Evolutionary conservation across 1,139 yeast genomes (phyloP), one percentile per base, ranked within the genome.

Genomic region (Debaryomycetaceae sp.): DNA sequence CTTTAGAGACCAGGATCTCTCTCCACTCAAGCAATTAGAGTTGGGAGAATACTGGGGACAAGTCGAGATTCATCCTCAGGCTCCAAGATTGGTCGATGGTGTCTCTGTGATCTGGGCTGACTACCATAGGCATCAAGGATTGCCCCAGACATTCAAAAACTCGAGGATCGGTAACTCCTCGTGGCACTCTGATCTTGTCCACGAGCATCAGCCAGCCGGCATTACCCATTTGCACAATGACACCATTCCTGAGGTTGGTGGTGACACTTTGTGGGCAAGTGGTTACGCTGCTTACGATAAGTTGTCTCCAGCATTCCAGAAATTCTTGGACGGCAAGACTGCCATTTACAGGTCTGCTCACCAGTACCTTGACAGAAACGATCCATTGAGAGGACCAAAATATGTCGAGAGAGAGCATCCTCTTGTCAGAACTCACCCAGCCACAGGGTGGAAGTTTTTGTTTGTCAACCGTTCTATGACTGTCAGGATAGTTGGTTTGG

Each of bases 41-140:
- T 58, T 69, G 41, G 76, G 76, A 27, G 54, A 65, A 33, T 70
- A 69, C 58, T 71, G 68, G 66, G 76, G 76, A 8, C 72, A 68
- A 51, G 69, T 71, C 27, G 76, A 71, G 52, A 63, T 67, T 24
- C 76, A 71, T 49, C 67, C 76, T 20, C 73, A 72, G 53, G 74
- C 63, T 29, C 64, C 68, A 29, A 50, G 65, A 47, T 62, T 62
- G 38, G 37, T 40, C 5, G 34, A 38, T 6, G 85, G 84, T 31
- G 62, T 75, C 34, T 62, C 80, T 23, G 75, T 75, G 6, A 72
- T 80, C 49, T 80, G 84, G 84, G 38, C 42, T 22, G 42, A 40
- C 8, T 34, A 35, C 11, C 27, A 23, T 11, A 13, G 35, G 8
- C 35, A 40, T 24, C 23, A 37, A 43, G 63, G 61, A 11, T 46